Percentiles rank a stretch among this genome's conserved stretches.
phyloP scores from a whole-genome alignment of 495 filamentous ascomycete species.

The Hypomontagnella monticulosa region DNA sequence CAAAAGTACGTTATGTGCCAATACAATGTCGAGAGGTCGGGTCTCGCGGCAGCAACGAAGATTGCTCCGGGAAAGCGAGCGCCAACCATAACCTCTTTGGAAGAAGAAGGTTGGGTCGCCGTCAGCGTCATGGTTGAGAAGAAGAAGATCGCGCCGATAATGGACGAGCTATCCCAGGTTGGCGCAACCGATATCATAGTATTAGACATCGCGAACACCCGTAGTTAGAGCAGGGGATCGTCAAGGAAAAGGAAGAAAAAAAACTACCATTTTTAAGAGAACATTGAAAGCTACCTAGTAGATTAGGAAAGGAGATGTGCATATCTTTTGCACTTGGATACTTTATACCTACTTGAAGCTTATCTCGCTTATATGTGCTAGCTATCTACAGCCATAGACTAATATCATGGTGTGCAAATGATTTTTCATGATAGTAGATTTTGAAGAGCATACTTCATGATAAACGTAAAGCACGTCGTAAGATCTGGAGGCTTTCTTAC shows the following conservation, averaged over 20 bases:
- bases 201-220: conserved; percentile 85
- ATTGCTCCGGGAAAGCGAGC: conserved; percentile 96
- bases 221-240: conserved; percentile 44
- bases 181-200: conserved; percentile 92
- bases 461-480: too few relatives aligned
- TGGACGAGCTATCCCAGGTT: conserved; percentile 84
- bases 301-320: not conserved
- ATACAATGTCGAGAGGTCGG: conserved; percentile 84
- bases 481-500: not conserved
- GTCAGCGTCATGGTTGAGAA: conserved; percentile 94
- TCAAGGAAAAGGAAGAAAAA: not conserved
- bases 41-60: conserved; percentile 71
- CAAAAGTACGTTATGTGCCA: conserved; percentile 95
- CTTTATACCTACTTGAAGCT: conserved; percentile 1
- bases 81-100: conserved; percentile 86
- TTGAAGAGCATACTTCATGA: too few relatives aligned
- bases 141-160: conserved; percentile 84
- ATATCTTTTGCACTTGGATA: not conserved
- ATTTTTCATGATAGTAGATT: not conserved
- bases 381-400: not conserved
- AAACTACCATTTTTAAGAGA: not conserved
- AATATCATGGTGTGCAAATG: not conserved
- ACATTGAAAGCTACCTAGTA: not conserved
- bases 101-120: conserved; percentile 91
- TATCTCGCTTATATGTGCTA: conserved; percentile 9